Evolutionary conservation across 2,329 filamentous ascomycete species (phyloP).

Genomic region (Helotiales sp.): DNA sequence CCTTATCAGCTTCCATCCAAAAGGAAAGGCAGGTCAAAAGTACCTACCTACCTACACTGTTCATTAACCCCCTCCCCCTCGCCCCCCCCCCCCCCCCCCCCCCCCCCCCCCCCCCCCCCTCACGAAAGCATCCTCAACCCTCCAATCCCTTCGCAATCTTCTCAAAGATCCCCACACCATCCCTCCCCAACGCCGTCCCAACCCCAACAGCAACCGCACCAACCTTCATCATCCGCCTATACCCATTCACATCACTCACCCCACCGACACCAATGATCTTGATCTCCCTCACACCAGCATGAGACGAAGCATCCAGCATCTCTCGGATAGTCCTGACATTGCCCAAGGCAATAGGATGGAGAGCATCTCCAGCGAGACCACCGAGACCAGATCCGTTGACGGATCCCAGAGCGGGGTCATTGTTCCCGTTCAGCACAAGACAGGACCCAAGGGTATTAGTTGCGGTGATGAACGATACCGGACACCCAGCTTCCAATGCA

Average conservation of each 20-base stretch:
- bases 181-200: conserved; percentile 70
- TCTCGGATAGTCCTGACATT: conserved; percentile 72
- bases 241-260: conserved; percentile 67
- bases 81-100: too few species aligned
- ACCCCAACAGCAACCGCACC: conserved; percentile 72
- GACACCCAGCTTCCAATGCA: conserved; percentile 42
- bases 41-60: too few species aligned
- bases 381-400: conserved; percentile 64
- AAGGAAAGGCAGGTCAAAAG: too few species aligned
- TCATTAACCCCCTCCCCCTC: too few species aligned
- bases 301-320: conserved; percentile 55
- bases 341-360: conserved; percentile 76
- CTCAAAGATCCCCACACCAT: conserved; percentile 66
- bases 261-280: conserved; percentile 75
- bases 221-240: conserved; percentile 66
- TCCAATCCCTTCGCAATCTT: conserved; percentile 50
- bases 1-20: too few species aligned
- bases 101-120: too few species aligned
- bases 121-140: too few species aligned
- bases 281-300: conserved; percentile 56
- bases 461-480: conserved; percentile 71
- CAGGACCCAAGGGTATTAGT: conserved; percentile 77
- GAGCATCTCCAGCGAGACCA: conserved; percentile 71
- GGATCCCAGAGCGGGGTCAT: conserved; percentile 52
- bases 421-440: conserved; percentile 55